Conservation (phyloP, 2,329 filamentous ascomycete species). For the Colletotrichum costaricense region DNA sequence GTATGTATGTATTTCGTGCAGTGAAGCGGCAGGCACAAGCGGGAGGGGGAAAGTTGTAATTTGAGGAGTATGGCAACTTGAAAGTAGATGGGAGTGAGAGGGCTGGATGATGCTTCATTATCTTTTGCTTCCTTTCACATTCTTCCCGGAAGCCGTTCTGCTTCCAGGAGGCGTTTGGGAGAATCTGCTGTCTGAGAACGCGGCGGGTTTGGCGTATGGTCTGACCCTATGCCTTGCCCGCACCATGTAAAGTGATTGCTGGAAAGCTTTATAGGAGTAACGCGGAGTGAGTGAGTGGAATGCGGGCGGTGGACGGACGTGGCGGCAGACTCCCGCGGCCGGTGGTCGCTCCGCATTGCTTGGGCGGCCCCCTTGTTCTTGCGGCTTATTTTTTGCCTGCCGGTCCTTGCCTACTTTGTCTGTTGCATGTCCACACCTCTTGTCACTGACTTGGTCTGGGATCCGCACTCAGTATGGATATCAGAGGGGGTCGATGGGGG, state of each 20-base stretch:
- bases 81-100: too few species aligned
- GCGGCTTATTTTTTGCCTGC: neutral
- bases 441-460: too few species aligned
- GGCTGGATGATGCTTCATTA: too few species aligned
- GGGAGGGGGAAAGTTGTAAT: too few species aligned
- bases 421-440: neutral
- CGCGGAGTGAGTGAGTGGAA: neutral
- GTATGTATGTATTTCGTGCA: too few species aligned
- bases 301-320: neutral
- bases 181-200: neutral
- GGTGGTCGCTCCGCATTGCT: neutral
- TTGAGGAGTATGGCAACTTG: too few species aligned
- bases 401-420: neutral
- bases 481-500: too few species aligned
- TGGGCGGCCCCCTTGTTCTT: neutral
- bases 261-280: neutral
- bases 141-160: neutral
- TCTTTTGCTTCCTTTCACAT: too few species aligned
- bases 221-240: neutral
- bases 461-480: too few species aligned
- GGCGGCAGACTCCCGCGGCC: neutral
- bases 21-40: too few species aligned
- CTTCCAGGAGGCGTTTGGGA: too few species aligned
- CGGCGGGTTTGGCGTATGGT: neutral
- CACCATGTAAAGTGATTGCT: too few species aligned